Evolutionary conservation across 495 filamentous ascomycete species (phyloP).

Genomic region (Aspergillus bertholletiae): DNA sequence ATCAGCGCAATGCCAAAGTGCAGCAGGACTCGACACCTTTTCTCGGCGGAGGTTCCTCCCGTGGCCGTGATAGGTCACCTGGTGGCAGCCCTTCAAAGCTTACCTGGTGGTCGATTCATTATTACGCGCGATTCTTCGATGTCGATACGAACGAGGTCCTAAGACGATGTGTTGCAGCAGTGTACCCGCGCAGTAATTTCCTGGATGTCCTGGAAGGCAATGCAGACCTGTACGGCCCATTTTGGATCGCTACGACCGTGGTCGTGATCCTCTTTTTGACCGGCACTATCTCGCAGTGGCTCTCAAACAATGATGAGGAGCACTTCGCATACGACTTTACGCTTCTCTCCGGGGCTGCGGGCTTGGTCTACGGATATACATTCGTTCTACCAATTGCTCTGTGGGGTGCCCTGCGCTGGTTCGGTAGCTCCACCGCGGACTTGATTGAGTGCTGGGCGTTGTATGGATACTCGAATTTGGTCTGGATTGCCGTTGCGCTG

Average conservation of each 20-base stretch:
- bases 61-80: slow-evolving; percentile 41
- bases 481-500: slow-evolving; percentile 94
- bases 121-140: slow-evolving; percentile 97
- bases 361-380: slow-evolving; percentile 92
- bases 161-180: slow-evolving; percentile 72
- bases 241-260: slow-evolving; percentile 98
- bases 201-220: slow-evolving; percentile 96
- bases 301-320: slow-evolving; percentile 55
- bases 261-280: slow-evolving; percentile 93
- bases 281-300: slow-evolving; percentile 88
- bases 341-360: slow-evolving; percentile 76
- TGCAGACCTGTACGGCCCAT: slow-evolving; percentile 90
- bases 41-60: slow-evolving; percentile 51
- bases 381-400: slow-evolving; percentile 75
- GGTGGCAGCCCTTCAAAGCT: slow-evolving; percentile 63
- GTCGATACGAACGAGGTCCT: slow-evolving; percentile 90
- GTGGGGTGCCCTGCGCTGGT: slow-evolving; percentile 90
- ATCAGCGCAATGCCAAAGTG: slow-evolving; percentile 55
- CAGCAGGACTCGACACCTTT: slow-evolving; percentile 57
- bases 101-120: slow-evolving; percentile 85
- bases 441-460: slow-evolving; percentile 90
- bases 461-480: slow-evolving; percentile 92
- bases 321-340: slow-evolving; percentile 86
- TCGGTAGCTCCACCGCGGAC: slow-evolving; percentile 74
- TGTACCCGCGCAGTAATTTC: slow-evolving; percentile 90